A percentile compares a stretch with the other conserved stretches of the same genome.
Conservation (phyloP, 1,284 basidiomycete species). For the Ceratobasidium sp. region DNA sequence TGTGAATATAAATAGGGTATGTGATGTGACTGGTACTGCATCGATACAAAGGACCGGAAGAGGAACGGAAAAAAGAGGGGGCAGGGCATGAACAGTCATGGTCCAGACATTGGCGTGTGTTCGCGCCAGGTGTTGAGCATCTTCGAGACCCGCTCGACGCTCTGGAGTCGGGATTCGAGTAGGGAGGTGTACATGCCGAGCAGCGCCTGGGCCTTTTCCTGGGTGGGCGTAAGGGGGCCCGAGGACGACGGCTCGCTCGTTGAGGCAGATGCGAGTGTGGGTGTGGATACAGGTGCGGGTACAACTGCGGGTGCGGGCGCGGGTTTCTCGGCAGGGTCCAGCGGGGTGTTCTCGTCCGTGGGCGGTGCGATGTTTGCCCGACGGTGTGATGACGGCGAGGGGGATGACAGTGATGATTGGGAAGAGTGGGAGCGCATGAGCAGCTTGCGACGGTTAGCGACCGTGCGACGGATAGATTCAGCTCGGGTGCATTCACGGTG, state of each 20-base stretch:
- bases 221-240: background rate
- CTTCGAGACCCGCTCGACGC: slow-evolving; percentile 36
- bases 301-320: background rate
- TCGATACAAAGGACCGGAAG: background rate
- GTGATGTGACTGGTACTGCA: slow-evolving; percentile 21
- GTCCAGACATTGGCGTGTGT: slow-evolving; percentile 10
- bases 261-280: background rate
- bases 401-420: background rate
- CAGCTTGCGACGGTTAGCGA: slow-evolving; percentile 15
- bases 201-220: slow-evolving; percentile 12
- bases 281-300: background rate
- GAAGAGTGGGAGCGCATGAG: background rate
- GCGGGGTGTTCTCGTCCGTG: background rate
- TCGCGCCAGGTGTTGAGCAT: slow-evolving; percentile 23
- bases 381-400: background rate
- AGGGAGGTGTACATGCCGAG: slow-evolving; percentile 31
- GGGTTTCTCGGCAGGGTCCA: background rate
- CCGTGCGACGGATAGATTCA: slow-evolving; percentile 13
- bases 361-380: background rate
- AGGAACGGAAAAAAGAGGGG: background rate
- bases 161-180: slow-evolving; percentile 27
- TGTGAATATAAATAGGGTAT: slow-evolving; percentile 38
- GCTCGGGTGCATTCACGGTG: slow-evolving; percentile 25
- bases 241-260: background rate
- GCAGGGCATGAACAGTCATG: background rate